phyloP scores from a whole-genome alignment of 352 stramenopile species.

The Aphanomyces invadans region DNA sequence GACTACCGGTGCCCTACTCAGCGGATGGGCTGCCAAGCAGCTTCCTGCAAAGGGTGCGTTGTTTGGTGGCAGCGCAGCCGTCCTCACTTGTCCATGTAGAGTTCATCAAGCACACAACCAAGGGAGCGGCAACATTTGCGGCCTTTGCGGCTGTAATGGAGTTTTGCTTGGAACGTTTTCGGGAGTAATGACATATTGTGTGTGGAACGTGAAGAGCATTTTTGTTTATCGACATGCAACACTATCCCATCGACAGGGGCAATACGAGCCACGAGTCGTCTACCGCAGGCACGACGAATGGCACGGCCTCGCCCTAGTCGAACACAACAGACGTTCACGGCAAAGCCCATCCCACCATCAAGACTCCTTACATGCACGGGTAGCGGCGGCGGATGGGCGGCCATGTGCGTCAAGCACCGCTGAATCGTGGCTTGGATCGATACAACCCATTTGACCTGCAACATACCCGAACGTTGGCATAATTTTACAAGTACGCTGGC shows the following conservation, averaged over 20 bases:
- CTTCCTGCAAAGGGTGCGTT: constrained; percentile 48
- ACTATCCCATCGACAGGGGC: not conserved
- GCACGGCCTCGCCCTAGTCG: not conserved
- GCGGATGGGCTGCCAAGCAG: constrained; percentile 57
- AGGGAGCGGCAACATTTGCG: constrained; percentile 69
- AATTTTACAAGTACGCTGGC: not conserved
- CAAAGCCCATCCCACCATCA: not conserved
- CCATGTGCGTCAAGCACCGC: constrained; percentile 17
- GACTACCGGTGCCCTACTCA: constrained; percentile 53
- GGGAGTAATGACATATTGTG: not conserved
- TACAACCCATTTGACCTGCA: not conserved
- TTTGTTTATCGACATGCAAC: too few relatives aligned
- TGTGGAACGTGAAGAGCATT: not conserved
- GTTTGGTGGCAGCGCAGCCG: too few relatives aligned
- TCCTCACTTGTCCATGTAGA: constrained; percentile 3
- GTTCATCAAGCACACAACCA: constrained; percentile 39
- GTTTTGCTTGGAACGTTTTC: constrained; percentile 20
- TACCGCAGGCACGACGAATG: not conserved
- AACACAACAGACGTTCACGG: not conserved
- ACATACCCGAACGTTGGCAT: not conserved
- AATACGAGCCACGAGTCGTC: not conserved
- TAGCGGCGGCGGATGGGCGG: not conserved
- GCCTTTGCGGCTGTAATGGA: constrained; percentile 82
- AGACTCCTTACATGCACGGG: constrained; percentile 11
- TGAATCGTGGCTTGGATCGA: not conserved